A percentile compares a stretch with the other conserved stretches of the same genome.
Evolutionary conservation across 352 stramenopile species (phyloP).

Genomic region (Bremia lactucae): DNA sequence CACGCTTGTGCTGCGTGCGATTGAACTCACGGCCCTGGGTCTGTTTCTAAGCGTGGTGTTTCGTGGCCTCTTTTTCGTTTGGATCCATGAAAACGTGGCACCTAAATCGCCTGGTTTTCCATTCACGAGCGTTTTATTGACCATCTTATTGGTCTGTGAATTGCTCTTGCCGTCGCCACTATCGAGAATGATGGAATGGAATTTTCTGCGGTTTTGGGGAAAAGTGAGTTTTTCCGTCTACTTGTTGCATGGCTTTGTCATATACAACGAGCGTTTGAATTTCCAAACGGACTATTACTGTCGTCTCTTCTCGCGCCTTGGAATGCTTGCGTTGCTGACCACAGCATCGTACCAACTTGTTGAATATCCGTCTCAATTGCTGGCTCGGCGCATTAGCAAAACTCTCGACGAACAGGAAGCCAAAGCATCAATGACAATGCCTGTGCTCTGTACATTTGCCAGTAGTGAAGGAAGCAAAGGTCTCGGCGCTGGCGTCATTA

Average conservation of each 20-base stretch:
- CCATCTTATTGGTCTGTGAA: constrained; percentile 24
- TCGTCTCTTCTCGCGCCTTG: constrained; percentile 23
- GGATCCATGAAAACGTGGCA: constrained; percentile 24
- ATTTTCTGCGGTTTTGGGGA: constrained; percentile 26
- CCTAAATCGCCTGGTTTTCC: constrained; percentile 12
- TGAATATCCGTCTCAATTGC: constrained; percentile 42
- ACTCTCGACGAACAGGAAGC: constrained; percentile 17
- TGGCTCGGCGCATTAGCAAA: constrained; percentile 31
- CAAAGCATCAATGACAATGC: constrained; percentile 11
- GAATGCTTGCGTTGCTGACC: constrained; percentile 18
- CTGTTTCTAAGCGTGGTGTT: constrained; percentile 26
- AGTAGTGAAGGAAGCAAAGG: constrained; percentile 11
- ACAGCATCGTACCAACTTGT: constrained; percentile 27
- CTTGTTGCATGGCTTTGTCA: constrained; percentile 32
- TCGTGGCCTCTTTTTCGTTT: constrained; percentile 28
- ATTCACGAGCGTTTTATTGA: constrained; percentile 26
- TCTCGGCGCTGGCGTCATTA: too few species aligned
- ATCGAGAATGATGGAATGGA: constrained; percentile 31
- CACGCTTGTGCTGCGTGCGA: constrained; percentile 9
- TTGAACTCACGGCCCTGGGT: constrained; percentile 15
- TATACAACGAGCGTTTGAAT: constrained; percentile 17
- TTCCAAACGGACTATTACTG: constrained; percentile 25
- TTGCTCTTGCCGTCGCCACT: constrained; percentile 26
- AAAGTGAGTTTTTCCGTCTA: constrained; percentile 46
- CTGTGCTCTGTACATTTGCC: constrained; percentile 14